Percentiles rank a stretch among this genome's conserved stretches.
Conservation (phyloP, 2,329 filamentous ascomycete species). For the Penicillium sp. region DNA sequence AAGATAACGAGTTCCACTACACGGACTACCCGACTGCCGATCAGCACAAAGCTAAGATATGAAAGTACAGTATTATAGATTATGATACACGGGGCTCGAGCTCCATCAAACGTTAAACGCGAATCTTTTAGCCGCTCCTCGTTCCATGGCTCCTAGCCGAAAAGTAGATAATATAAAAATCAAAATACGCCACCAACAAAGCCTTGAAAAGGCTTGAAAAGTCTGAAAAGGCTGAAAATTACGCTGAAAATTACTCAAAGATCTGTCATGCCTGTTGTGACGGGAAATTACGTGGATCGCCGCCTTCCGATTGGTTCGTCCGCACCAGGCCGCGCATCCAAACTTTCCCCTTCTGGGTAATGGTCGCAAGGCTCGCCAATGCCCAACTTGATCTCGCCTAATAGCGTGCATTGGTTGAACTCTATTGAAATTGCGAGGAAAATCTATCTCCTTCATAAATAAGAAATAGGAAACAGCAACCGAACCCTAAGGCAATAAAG, state of each 20-base stretch:
- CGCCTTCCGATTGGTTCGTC: not conserved
- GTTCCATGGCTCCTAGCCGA: too few relatives aligned
- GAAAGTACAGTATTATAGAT: conserved; percentile 1
- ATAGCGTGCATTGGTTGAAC: not conserved
- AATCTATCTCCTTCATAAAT: not conserved
- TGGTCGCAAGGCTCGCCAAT: not conserved
- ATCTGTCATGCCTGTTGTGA: not conserved
- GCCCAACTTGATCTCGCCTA: not conserved
- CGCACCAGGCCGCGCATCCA: not conserved
- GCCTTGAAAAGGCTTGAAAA: not conserved
- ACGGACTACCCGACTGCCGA: conserved; percentile 28
- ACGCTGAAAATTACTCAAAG: not conserved
- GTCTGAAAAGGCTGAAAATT: not conserved
- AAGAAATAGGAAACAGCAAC: not conserved
- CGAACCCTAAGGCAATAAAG: not conserved
- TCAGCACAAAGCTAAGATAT: conserved; percentile 3
- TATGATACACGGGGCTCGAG: not conserved
- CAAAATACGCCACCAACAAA: not conserved
- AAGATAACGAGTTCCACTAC: conserved; percentile 34
- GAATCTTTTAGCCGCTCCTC: not conserved
- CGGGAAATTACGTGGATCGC: not conserved
- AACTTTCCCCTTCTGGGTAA: not conserved
- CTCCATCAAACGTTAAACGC: not conserved
- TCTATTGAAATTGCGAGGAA: conserved; percentile 1
- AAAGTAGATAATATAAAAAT: not conserved